These are phyloP conservation scores for Sporobolomyces roseus DNA, from an alignment of 768 basidiomycete species.

Conservation along the genomic window DNA sequence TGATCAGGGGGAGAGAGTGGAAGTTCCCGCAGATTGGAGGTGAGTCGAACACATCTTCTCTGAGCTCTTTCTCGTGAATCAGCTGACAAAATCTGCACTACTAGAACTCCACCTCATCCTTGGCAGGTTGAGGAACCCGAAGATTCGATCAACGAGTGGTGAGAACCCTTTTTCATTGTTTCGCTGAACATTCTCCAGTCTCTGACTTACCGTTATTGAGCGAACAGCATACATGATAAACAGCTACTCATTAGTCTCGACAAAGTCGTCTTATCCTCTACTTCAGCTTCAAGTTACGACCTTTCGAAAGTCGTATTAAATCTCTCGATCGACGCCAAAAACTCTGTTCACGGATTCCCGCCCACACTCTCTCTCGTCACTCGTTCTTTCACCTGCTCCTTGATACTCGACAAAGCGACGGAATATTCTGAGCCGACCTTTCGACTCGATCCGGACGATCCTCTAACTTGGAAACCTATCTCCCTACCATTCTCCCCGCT, in stretches of 20 bases:
- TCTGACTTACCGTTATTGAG: background rate
- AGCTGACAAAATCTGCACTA: background rate
- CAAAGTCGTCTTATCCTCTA: background rate
- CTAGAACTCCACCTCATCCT: background rate
- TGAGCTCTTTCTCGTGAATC: background rate
- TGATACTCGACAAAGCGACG: background rate
- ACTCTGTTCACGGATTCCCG: slow-evolving; percentile 1
- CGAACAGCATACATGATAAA: background rate
- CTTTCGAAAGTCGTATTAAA: background rate
- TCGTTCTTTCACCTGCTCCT: background rate
- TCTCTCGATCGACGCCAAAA: background rate
- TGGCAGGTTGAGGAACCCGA: background rate
- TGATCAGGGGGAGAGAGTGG: background rate
- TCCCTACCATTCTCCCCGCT: background rate
- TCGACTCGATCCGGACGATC: background rate
- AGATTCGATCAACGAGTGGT: background rate
- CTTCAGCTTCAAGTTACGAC: background rate
- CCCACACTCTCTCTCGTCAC: background rate
- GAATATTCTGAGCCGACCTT: background rate
- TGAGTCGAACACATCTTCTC: background rate
- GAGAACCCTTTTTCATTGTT: background rate
- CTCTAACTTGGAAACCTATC: background rate
- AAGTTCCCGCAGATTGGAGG: background rate
- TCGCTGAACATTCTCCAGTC: background rate
- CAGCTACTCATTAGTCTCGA: background rate